A percentile compares a stretch with the other conserved stretches of the same genome.
Evolutionary conservation across 345 rosid species (phyloP).

Genomic region (Arabidopsis arenosa): DNA sequence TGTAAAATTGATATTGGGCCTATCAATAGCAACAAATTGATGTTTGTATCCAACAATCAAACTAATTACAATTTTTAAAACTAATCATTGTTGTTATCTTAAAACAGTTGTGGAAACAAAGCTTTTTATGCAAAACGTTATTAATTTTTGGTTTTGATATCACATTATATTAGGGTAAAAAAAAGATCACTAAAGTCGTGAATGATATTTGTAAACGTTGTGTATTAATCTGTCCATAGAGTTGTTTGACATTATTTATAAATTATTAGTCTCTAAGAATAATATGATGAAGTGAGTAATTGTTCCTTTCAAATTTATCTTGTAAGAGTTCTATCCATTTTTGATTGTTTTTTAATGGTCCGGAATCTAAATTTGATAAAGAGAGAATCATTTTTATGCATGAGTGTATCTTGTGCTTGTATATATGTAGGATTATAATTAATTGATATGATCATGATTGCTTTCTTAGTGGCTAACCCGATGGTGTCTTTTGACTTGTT

Average conservation of each 20-base stretch:
- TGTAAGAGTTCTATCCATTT: background rate
- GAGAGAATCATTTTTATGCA: background rate
- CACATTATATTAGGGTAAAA: no score
- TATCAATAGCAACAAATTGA: background rate
- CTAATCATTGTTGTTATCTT: background rate
- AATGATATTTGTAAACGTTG: no score
- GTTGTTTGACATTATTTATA: background rate
- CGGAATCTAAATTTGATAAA: background rate
- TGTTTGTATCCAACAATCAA: background rate
- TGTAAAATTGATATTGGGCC: background rate
- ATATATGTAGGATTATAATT: background rate
- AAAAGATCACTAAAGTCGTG: no score
- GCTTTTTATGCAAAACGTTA: background rate
- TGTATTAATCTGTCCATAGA: background rate
- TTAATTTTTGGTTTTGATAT: background rate
- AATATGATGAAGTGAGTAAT: background rate
- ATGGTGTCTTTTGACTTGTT: conserved; percentile 38
- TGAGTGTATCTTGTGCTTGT: background rate
- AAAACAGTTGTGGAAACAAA: background rate
- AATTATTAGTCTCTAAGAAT: background rate
- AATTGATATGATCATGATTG: conserved; percentile 22
- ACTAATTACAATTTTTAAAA: no score
- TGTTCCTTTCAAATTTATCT: background rate
- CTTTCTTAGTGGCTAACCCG: conserved; percentile 36
- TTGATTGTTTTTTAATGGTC: no score